Percentiles rank a stretch among this genome's conserved stretches.
Conservation (phyloP, 192 early-diverging fungal genomes). For the Geosiphon pyriformis region DNA sequence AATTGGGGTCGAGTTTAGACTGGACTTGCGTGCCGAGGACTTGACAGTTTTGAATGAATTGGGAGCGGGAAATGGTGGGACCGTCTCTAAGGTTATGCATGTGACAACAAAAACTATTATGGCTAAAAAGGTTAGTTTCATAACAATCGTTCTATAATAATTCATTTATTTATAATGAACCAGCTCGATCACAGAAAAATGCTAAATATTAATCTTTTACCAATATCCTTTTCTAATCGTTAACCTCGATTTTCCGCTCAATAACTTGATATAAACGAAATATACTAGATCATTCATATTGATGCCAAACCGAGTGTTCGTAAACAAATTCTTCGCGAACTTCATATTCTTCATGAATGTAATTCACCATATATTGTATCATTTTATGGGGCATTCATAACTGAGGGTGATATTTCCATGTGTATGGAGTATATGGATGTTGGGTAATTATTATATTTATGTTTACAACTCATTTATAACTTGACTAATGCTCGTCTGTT, state of each 20-base stretch:
- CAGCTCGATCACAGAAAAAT: too few species aligned
- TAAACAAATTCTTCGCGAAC: slow-evolving; percentile 90
- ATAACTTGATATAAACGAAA: too few species aligned
- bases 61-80: slow-evolving; percentile 91
- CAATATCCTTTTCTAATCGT: too few species aligned
- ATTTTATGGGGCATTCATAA: slow-evolving; percentile 93
- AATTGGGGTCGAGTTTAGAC: slow-evolving; percentile 64
- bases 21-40: slow-evolving; percentile 79
- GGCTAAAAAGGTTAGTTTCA: slow-evolving; percentile 83
- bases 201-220: too few species aligned
- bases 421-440: slow-evolving; percentile 99
- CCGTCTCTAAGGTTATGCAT: slow-evolving; percentile 82
- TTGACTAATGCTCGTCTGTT: too few species aligned
- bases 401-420: slow-evolving; percentile 78
- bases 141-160: not conserved
- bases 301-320: slow-evolving; percentile 64
- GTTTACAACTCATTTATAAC: too few species aligned
- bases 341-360: slow-evolving; percentile 94
- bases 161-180: too few species aligned
- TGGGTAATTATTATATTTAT: too few species aligned
- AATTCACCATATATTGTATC: slow-evolving; percentile 92
- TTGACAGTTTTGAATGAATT: slow-evolving; percentile 71
- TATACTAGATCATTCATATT: slow-evolving; percentile 44
- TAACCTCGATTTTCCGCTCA: too few species aligned
- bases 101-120: slow-evolving; percentile 83